Evolutionary conservation across 2,329 filamentous ascomycete species (phyloP).

Genomic region (Alternaria gaisen): DNA sequence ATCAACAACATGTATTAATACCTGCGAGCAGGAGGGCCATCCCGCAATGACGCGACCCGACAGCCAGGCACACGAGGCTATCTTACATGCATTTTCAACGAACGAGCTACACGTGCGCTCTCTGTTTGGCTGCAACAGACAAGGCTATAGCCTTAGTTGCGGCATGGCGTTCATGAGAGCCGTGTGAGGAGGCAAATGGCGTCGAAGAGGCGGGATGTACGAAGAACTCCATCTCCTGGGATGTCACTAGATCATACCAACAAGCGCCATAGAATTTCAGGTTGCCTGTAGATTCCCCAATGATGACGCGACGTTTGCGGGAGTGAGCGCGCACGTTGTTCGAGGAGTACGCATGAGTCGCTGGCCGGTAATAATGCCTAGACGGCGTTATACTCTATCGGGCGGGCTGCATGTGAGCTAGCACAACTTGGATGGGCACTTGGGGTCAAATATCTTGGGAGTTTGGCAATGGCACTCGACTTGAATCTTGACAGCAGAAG

Average conservation of each 20-base stretch:
- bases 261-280: neutral
- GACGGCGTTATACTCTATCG: conserved; percentile 15
- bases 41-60: conserved; percentile 17
- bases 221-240: conserved; percentile 20
- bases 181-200: conserved; percentile 6
- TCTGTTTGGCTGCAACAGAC: conserved; percentile 26
- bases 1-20: conserved; percentile 22
- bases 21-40: conserved; percentile 6
- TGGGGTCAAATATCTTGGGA: neutral
- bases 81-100: neutral
- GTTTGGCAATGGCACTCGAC: neutral
- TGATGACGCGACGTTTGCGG: conserved; percentile 6
- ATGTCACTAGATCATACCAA: conserved; percentile 7
- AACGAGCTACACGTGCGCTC: neutral
- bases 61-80: conserved; percentile 12
- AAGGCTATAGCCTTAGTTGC: conserved; percentile 7
- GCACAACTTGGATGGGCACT: neutral
- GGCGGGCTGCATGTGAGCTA: conserved; percentile 7
- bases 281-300: conserved; percentile 8
- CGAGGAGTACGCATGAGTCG: conserved; percentile 24
- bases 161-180: conserved; percentile 9
- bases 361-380: conserved; percentile 11
- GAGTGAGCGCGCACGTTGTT: conserved; percentile 26
- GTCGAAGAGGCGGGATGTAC: conserved; percentile 12
- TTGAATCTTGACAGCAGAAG: neutral